phyloP scores from a whole-genome alignment of 768 basidiomycete species.

The Aureoboletus auriporus region DNA sequence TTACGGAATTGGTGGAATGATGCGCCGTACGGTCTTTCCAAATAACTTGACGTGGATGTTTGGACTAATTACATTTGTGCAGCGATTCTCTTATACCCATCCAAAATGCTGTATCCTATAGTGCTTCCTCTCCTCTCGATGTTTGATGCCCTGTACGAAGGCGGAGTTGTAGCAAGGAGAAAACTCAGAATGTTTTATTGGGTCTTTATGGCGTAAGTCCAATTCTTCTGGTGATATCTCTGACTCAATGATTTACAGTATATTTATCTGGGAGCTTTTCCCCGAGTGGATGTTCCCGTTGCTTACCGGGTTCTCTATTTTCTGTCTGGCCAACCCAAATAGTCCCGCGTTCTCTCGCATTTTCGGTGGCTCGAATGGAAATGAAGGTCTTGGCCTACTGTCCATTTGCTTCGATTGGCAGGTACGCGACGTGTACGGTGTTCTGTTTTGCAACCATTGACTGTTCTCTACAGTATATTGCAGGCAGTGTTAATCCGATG shows the following conservation, averaged over 20 bases:
- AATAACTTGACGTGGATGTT: background rate
- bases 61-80: background rate
- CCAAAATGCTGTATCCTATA: constrained; percentile 40
- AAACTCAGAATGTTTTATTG: constrained; percentile 34
- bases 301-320: constrained; percentile 57
- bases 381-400: constrained; percentile 62
- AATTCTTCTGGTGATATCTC: background rate
- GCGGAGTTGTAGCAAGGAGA: constrained; percentile 34
- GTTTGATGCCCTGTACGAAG: constrained; percentile 38
- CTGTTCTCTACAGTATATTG: constrained; percentile 18
- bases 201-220: constrained; percentile 26
- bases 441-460: background rate
- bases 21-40: constrained; percentile 35
- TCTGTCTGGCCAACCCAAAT: constrained; percentile 52
- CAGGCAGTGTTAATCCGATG: constrained; percentile 41
- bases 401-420: constrained; percentile 60
- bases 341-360: constrained; percentile 35
- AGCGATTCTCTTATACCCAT: constrained; percentile 37
- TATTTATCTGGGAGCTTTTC: constrained; percentile 26
- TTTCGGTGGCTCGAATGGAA: constrained; percentile 63
- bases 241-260: constrained; percentile 25
- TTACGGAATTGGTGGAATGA: constrained; percentile 53
- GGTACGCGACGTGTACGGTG: constrained; percentile 23
- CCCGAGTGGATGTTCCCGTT: constrained; percentile 47
- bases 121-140: constrained; percentile 23